phyloP scores from a whole-genome alignment of 2,329 filamentous ascomycete genomes.

The Hymenoscyphus albidus region DNA sequence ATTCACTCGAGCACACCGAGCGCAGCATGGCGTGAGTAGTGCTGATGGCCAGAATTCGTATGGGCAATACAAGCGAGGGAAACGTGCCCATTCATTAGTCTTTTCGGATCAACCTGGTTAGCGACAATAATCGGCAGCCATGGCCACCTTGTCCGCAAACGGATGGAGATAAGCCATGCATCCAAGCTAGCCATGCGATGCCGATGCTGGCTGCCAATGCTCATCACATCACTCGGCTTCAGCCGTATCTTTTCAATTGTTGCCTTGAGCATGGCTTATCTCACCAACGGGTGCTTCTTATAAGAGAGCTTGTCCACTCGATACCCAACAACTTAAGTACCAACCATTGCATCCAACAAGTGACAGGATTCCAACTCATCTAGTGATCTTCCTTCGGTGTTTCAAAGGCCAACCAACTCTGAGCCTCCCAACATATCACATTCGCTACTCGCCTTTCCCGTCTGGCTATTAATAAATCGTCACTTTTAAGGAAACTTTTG shows the following conservation, averaged over 20 bases:
- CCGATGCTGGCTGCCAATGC: neutral
- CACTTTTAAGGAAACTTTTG: neutral
- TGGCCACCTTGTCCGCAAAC: constrained; percentile 1
- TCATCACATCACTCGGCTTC: constrained; percentile 2
- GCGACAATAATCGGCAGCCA: neutral
- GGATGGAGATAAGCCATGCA: neutral
- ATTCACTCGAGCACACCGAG: neutral
- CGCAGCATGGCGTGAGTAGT: neutral
- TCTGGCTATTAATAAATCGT: neutral
- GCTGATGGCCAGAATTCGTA: neutral
- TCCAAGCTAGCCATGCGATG: neutral
- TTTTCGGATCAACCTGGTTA: neutral
- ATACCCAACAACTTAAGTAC: no score
- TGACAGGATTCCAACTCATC: neutral
- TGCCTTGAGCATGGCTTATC: neutral
- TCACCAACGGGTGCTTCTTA: neutral
- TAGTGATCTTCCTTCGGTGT: constrained; percentile 4
- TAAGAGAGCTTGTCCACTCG: neutral
- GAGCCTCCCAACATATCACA: neutral
- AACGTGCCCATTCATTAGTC: neutral
- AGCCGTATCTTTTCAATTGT: neutral
- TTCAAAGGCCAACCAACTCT: constrained; percentile 5
- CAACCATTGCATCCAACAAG: neutral
- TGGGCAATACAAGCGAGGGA: neutral
- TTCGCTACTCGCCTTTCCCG: neutral